Base-by-base conservation (phyloP, 2,329 filamentous ascomycete species). In the Dactylellina cionopaga region DNA sequence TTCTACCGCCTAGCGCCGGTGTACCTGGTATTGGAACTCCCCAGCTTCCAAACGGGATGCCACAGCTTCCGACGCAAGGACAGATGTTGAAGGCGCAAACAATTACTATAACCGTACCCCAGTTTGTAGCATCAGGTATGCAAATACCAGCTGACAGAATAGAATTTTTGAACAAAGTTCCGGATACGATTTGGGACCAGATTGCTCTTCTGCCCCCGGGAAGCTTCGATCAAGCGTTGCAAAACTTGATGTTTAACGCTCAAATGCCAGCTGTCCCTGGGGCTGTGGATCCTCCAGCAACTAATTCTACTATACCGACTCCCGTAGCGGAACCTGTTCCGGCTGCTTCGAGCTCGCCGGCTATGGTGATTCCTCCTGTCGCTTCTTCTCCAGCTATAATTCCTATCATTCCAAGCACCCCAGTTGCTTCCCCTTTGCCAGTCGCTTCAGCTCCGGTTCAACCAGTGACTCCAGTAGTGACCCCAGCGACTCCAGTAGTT, bases 161-260 rank as follows among this genome's bases (percentile, higher is more conserved):
- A 10, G 39, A 68, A 25, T 68, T 68, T 31, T 15, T 68, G 13
- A 31, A 59, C 17, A 24, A 13, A n/a, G 31, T 60, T 5, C 54
- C 63, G 3, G 44, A 52, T 39, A 44, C 63, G 7, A 37, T 46
- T 15, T 68, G 52, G 52, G 63, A 68, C n/a, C 63, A 60, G 46
- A 54, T 68, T 24, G 35, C 46, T 7, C 46, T 59, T 2, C 54
- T 46, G 5, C 44, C 62, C 2, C 44, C 44, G 9, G 44, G 52
- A 13, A 35, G 6, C 2, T 68, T 68, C 33, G 54, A 59, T 22
- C 27, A 35, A 15, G 35, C 35, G 1, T 4, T 68, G 25, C 54
- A 59, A 33, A 41, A 52, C 4, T 37, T 59, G 25, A 54, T 68
- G 25, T 68, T 59, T 39, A 22, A 56, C 10, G 35, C 24, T 19